Base-by-base conservation (phyloP, 192 early-diverging fungal species). In the Rhizophlyctis rosea region DNA sequence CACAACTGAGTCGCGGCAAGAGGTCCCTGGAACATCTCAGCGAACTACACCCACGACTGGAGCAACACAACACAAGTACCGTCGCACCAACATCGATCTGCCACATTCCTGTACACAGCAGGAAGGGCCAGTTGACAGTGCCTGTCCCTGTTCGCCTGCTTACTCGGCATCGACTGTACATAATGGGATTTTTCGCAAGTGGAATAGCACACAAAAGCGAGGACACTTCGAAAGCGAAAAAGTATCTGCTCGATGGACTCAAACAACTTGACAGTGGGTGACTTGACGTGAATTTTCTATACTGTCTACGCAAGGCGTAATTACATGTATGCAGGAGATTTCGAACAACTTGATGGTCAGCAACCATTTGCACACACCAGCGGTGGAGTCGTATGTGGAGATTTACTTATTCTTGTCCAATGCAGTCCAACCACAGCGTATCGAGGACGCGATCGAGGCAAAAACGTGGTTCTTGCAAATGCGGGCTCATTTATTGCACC, bases 211-310 rank as follows among this genome's bases (percentile, higher is more conserved):
- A 68, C 54, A 68, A 62, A 29, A 27, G 4, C 18, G 21, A 56
- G 18, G 67, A 68, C 30, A 62, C 14, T n/a, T 52, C 49, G 16
- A 68, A 68, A 30, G 59, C 59, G 28, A 53, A 56, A 35, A 62
- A 56, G 25, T 58, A 61, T 50, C 49, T 68, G 14, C n/a, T 68
- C n/a, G 59, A 68, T 23, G 67, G 67, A 30, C 50, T 68, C 18
- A 68, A 68, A 34, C 28, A 44, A 1, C 29, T 68, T 24, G 53
- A 61, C 34, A 54, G 67, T 68, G 47, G 27, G 52, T 57, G 39
- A 47, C 39, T 47, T n/a, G 39, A 9, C n/a, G n/a, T n/a, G n/a
- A n/a, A n/a, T n/a, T n/a, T n/a, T n/a, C n/a, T n/a, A n/a, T n/a
- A n/a, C n/a, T n/a, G n/a, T n/a, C n/a, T n/a, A n/a, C n/a, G n/a